Evolutionary conservation across 2,329 filamentous ascomycete genomes (phyloP).

Genomic region (Fusarium lateritium): DNA sequence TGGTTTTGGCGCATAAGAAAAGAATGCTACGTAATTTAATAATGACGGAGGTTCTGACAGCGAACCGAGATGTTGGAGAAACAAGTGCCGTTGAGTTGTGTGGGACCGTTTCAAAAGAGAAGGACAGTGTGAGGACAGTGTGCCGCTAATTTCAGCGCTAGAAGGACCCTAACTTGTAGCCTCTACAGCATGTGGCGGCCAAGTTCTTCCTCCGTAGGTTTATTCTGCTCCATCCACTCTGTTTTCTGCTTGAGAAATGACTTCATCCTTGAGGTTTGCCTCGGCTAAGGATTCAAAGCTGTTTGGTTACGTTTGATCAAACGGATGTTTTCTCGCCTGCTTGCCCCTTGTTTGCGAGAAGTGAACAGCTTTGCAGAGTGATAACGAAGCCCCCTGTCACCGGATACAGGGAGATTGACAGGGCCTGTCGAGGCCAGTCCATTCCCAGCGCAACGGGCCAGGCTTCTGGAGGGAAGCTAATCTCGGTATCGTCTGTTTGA

Average conservation of each 20-base stretch:
- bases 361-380: constrained; percentile 22
- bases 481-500: constrained; percentile 47
- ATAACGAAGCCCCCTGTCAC: constrained; percentile 29
- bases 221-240: constrained; percentile 3
- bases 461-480: constrained; percentile 43
- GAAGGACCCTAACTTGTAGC: constrained; percentile 18
- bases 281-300: not conserved
- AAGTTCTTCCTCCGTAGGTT: constrained; percentile 12
- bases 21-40: constrained; percentile 43
- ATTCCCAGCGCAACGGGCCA: constrained; percentile 49
- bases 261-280: constrained; percentile 22
- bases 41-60: constrained; percentile 32
- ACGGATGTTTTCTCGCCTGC: not conserved
- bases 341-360: constrained; percentile 14
- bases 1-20: constrained; percentile 19
- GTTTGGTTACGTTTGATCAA: constrained; percentile 10
- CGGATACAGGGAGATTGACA: constrained; percentile 24
- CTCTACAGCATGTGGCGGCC: constrained; percentile 22
- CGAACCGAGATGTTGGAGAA: constrained; percentile 47
- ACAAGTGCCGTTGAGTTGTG: constrained; percentile 43
- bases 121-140: constrained; percentile 43
- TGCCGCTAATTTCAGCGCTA: constrained; percentile 28
- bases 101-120: constrained; percentile 37
- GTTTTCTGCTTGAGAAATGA: constrained; percentile 10
- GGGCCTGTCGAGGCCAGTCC: constrained; percentile 35